Conservation (phyloP, 2,329 filamentous ascomycete genomes). For the Calonectria montana region DNA sequence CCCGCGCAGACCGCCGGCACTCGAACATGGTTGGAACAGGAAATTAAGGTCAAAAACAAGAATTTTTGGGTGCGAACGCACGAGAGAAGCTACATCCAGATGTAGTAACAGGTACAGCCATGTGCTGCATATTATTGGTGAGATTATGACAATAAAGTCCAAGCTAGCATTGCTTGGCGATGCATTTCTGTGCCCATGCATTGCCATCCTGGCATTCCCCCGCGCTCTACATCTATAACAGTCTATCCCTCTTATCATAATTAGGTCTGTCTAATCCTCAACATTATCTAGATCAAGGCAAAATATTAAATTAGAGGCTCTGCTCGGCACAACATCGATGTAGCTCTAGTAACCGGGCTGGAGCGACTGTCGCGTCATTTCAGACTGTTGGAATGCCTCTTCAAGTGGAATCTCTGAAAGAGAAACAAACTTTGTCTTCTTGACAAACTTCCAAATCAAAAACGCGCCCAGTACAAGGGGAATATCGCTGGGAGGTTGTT, state of each 20-base stretch:
- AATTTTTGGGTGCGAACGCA: neutral
- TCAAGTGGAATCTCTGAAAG: slow-evolving; percentile 63
- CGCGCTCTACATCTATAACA: neutral
- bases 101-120: neutral
- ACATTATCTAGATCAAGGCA: slow-evolving; percentile 2
- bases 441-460: slow-evolving; percentile 73
- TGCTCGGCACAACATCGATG: neutral
- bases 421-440: slow-evolving; percentile 67
- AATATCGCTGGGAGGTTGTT: slow-evolving; percentile 60
- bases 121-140: slow-evolving; percentile 2
- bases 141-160: neutral
- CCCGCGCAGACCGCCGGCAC: neutral
- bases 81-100: neutral
- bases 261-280: neutral
- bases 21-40: neutral
- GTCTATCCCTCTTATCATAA: neutral
- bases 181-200: slow-evolving; percentile 5
- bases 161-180: neutral
- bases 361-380: neutral
- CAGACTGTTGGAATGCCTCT: slow-evolving; percentile 54
- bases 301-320: neutral
- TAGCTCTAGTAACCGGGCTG: neutral
- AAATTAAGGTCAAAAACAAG: neutral
- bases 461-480: slow-evolving; percentile 68
- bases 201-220: neutral